phyloP scores from a whole-genome alignment of 306 rosid species.

The Myrica gale region DNA sequence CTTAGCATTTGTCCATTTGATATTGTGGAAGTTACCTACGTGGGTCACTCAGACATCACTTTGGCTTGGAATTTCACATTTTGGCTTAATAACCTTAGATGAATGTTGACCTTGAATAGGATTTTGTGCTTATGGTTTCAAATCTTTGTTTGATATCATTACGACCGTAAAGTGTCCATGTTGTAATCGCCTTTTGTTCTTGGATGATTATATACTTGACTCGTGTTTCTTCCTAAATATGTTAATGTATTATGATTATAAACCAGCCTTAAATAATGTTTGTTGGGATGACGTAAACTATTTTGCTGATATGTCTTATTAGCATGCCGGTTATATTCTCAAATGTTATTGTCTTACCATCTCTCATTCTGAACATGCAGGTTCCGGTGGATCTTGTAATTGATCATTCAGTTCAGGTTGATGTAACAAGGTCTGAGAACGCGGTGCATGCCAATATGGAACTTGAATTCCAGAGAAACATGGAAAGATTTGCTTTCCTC shows the following conservation, averaged over 20 bases:
- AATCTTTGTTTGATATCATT: conserved; percentile 1
- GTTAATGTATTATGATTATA: conserved; percentile 9
- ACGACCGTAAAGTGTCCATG: background rate
- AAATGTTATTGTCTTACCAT: conserved; percentile 20
- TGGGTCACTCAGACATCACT: background rate
- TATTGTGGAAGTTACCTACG: conserved; percentile 17
- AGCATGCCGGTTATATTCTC: conserved; percentile 6
- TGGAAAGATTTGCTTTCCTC: conserved; percentile 89
- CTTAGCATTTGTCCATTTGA: conserved; percentile 18
- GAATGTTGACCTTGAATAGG: background rate
- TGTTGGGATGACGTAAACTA: background rate
- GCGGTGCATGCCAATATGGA: conserved; percentile 95
- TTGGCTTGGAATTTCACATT: conserved; percentile 3
- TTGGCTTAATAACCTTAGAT: background rate
- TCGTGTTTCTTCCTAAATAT: background rate
- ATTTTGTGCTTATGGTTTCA: conserved; percentile 9
- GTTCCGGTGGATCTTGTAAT: conserved; percentile 96
- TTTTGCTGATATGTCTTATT: conserved; percentile 10
- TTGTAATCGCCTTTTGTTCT: background rate
- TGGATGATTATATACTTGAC: background rate
- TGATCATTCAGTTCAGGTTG: conserved; percentile 97
- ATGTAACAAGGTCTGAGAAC: conserved; percentile 74
- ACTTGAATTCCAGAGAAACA: conserved; percentile 81
- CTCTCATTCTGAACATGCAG: conserved; percentile 33
- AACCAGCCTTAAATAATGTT: background rate